Base-by-base conservation (phyloP, 345 rosid species). In the Syzygium aromaticum region DNA sequence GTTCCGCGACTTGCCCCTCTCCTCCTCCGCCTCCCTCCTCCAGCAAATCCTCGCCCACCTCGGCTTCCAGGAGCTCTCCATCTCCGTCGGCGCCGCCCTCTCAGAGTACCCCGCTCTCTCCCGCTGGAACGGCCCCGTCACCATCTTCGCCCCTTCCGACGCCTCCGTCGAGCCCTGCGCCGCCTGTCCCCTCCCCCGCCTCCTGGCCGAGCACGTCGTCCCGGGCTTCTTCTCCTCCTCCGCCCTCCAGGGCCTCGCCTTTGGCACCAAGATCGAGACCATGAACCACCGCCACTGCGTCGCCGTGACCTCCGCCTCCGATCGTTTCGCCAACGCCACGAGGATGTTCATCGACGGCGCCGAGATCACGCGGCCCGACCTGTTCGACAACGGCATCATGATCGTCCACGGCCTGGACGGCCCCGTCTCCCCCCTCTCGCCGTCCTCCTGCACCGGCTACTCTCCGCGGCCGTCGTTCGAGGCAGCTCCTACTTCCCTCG, bases 91-190 rank as follows among this genome's bases (percentile, higher is more conserved):
- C 33, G 90, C 91, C 5, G 91, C 93, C 6, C 92, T 94, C 91
- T 86, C 91, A 78, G 54, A 84, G 51, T 92, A 89, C 84, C 61
- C 93, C 67, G 14, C 89, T 86, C 49, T 86, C 59, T 77, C 90
- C 84, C 40, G 80, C 21, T 85, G 94, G 94, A 91, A 92, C n/a
- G 95, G 95, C 51, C 95, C 95, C 3, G 89, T 90, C 53, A 95
- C 97, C 64, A 87, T 95, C 88, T 95, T 95, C 85, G 95, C 95
- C 43, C 94, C 95, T 28, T 93, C 94, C 6, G 97, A 95, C 85
- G 84, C 95, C 64, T 91, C 95, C 33, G 61, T 95, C 86, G 91
- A 90, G 27, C 84, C 94, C 12, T 94, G 97, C 88, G 49, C 84
- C 77, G 90, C 94, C 57, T 93, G 95, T 86, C 87, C 93, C 17